Base-by-base conservation (phyloP, 2,329 filamentous ascomycete species). In the Knufia fluminis region DNA sequence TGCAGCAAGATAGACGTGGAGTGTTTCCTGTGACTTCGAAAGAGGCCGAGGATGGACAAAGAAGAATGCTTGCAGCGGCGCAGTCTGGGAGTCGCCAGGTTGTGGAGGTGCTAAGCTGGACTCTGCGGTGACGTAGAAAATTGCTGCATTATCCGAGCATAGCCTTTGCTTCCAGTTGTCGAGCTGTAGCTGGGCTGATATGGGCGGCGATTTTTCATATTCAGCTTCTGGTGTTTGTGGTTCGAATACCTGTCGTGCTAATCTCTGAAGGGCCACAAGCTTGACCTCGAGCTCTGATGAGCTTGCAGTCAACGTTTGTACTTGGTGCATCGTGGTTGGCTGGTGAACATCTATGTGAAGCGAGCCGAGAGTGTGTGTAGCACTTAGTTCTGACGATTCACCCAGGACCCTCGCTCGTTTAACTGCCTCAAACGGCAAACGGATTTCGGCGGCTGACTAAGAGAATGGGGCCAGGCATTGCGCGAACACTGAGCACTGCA, bases 161-260 rank as follows among this genome's bases (percentile, higher is more conserved):
- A 42, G 24, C 17, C 40, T 43, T 17, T 24, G 3, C 9, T 28
- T 43, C 40, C 40, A 43, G 20, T 43, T 43, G 19, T 43, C 40
- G 19, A 26, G 40, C 24, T 43, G 40, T 9, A 43, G 40, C 6
- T 43, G 40, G 12, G 19, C 9, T 9, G 24, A 19, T 2, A n/a
- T 8, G 6, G 40, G 10, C 12, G 8, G 40, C 20, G 10, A 26
- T 3, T 14, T 28, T 12, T 43, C 40, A 26, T 26, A 26, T 12
- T 43, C 9, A 9, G 14, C 23, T 6, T 4, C 20, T 3, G 40
- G 8, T 14, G 6, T 17, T n/a, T 26, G 19, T 31, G 40, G 40
- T 19, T 43, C 40, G 23, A 43, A 43, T 12, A 43, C 20, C 28
- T 24, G 19, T 26, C 40, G 8, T 31, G 40, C 40, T 17, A 43